phyloP scores from a whole-genome alignment of 768 basidiomycete genomes.

The Exidia glandulosa region DNA sequence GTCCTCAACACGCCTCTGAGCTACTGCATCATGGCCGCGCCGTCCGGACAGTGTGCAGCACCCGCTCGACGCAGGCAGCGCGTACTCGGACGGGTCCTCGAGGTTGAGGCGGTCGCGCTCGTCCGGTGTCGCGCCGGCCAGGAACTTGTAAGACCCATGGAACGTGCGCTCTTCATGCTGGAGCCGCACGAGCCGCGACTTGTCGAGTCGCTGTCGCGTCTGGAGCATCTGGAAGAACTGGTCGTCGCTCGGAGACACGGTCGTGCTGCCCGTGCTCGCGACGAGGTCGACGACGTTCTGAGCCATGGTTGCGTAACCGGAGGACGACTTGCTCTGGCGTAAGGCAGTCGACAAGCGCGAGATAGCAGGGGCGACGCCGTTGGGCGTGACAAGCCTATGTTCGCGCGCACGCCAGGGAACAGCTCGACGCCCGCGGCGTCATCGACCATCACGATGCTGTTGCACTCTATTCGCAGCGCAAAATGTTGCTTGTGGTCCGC shows the following conservation, averaged over 20 bases:
- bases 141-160: slow-evolving; percentile 87
- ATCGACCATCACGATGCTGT: slow-evolving; percentile 63
- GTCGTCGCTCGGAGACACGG: too few species aligned
- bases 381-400: slow-evolving; percentile 63
- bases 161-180: slow-evolving; percentile 78
- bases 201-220: too few species aligned
- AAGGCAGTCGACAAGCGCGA: slow-evolving; percentile 59
- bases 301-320: too few species aligned
- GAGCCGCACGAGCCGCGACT: slow-evolving; percentile 63
- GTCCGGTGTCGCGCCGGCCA: slow-evolving; percentile 69
- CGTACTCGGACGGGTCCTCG: slow-evolving; percentile 80
- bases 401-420: slow-evolving; percentile 67
- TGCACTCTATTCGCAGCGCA: slow-evolving; percentile 37
- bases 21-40: slow-evolving; percentile 76
- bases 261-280: too few species aligned
- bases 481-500: slow-evolving; percentile 70
- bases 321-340: slow-evolving; percentile 82
- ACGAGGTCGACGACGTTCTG: too few species aligned
- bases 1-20: slow-evolving; percentile 67
- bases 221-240: too few species aligned
- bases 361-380: slow-evolving; percentile 63
- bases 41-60: slow-evolving; percentile 84
- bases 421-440: slow-evolving; percentile 78
- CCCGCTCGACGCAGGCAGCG: slow-evolving; percentile 73
- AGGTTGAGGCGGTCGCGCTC: slow-evolving; percentile 77